These are phyloP conservation scores for Sanghuangporus baumii DNA, from an alignment of 1,284 basidiomycete species.

Conservation along the genomic window DNA sequence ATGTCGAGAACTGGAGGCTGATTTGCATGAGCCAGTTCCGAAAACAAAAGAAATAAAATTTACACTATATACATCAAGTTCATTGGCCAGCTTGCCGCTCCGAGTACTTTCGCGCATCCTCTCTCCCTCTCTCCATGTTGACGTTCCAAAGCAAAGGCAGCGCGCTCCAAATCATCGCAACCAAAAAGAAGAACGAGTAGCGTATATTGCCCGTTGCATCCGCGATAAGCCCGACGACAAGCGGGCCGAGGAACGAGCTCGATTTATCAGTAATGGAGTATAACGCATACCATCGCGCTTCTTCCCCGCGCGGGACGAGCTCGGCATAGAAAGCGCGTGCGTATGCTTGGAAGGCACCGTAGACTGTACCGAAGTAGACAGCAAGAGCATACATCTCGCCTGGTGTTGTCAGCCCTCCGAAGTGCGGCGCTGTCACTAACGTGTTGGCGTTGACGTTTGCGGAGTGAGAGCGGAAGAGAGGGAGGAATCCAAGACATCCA, in stretches of 20 bases:
- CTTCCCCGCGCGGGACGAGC: constrained; percentile 72
- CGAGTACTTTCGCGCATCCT: constrained; percentile 6
- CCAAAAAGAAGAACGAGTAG: constrained; percentile 83
- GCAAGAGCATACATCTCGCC: constrained; percentile 83
- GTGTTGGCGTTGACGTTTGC: neutral
- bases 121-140: constrained; percentile 54
- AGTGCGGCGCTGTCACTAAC: constrained; percentile 26
- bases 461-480: constrained; percentile 31
- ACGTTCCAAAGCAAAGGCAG: constrained; percentile 72
- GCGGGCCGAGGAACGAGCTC: constrained; percentile 83
- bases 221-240: constrained; percentile 80
- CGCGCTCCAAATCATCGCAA: constrained; percentile 73
- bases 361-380: constrained; percentile 73
- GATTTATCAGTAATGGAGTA: constrained; percentile 92
- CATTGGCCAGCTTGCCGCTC: neutral
- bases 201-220: constrained; percentile 86
- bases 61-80: neutral
- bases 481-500: constrained; percentile 75
- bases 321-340: constrained; percentile 76
- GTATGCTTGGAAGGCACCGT: constrained; percentile 78
- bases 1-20: neutral
- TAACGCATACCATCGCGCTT: constrained; percentile 77
- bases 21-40: neutral
- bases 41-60: neutral
- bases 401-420: constrained; percentile 72